phyloP scores from a whole-genome alignment of 495 filamentous ascomycete species.

The Xylaria flabelliformis region DNA sequence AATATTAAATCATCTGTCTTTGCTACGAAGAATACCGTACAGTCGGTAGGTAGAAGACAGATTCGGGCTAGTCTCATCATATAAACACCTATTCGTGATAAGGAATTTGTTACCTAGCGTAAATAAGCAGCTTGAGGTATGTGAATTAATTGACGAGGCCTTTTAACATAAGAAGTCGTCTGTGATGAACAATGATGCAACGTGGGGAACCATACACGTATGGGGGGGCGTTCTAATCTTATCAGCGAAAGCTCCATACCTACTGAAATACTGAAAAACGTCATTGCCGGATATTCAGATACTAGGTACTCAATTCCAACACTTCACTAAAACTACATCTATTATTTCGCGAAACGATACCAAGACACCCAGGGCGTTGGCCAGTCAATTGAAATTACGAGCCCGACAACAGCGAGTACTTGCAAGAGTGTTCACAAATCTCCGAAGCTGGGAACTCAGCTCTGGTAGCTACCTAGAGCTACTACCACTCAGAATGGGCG shows the following conservation, averaged over 20 bases:
- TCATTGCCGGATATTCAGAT: slow-evolving; percentile 1
- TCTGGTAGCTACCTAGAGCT: neutral
- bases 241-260: slow-evolving; percentile 1
- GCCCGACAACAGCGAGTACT: neutral
- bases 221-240: slow-evolving; percentile 1
- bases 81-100: neutral
- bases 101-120: neutral
- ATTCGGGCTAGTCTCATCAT: neutral
- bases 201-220: neutral
- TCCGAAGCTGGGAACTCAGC: neutral
- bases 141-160: neutral
- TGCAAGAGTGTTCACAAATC: neutral
- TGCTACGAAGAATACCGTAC: neutral
- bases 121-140: neutral
- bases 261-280: neutral
- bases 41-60: neutral
- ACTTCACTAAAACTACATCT: neutral
- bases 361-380: neutral
- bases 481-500: slow-evolving; percentile 30
- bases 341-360: neutral
- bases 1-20: neutral
- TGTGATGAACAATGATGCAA: neutral
- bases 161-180: neutral
- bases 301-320: neutral
- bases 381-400: neutral